Evolutionary conservation across 495 filamentous ascomycete genomes (phyloP).

Genomic region (Schizothecium vesticola): DNA sequence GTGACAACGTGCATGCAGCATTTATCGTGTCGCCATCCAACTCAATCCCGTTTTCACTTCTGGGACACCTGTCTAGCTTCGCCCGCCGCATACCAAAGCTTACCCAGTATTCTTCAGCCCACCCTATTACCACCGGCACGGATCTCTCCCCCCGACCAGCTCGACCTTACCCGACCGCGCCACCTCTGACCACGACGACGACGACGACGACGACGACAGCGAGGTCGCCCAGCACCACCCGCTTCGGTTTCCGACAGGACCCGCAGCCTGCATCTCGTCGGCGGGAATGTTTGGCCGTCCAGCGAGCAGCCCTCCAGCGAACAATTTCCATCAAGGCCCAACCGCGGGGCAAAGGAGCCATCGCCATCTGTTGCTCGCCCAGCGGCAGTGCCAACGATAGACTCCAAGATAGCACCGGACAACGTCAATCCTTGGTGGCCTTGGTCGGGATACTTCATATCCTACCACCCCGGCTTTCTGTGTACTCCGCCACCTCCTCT

Average conservation of each 20-base stretch:
- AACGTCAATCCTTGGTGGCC: background rate
- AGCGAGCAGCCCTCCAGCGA: background rate
- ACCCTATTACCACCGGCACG: background rate
- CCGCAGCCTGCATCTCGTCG: background rate
- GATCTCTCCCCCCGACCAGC: background rate
- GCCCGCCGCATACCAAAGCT: too few species aligned
- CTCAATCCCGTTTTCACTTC: background rate
- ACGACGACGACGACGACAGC: background rate
- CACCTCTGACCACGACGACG: background rate
- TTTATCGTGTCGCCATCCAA: background rate
- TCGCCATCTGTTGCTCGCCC: background rate
- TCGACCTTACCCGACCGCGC: background rate
- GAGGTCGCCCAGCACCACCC: background rate
- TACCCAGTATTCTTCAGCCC: background rate
- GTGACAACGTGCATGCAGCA: background rate
- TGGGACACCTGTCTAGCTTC: background rate
- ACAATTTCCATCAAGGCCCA: background rate
- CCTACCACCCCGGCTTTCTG: too few species aligned
- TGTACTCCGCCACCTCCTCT: background rate
- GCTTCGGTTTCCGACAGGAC: background rate
- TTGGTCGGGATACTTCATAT: too few species aligned
- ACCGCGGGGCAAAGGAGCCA: background rate
- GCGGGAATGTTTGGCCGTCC: background rate
- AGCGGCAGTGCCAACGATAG: background rate
- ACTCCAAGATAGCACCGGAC: constrained; percentile 11